Evolutionary conservation across 2,329 filamentous ascomycete genomes (phyloP), one percentile per base, ranked within the genome.

Genomic region (Camillea tinctor): DNA sequence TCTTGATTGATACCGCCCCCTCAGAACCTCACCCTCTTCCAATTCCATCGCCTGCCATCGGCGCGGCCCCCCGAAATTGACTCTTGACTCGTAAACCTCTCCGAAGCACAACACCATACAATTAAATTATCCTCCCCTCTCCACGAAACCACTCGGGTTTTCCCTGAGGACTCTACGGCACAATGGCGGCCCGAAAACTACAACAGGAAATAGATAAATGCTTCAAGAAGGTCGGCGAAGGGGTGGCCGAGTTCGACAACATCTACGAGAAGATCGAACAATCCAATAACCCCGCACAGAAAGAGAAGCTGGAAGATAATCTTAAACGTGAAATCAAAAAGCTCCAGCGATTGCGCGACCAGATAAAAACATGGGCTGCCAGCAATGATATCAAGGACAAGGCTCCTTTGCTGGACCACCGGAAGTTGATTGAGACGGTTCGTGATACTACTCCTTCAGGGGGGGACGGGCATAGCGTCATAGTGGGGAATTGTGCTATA

Each of bases 301-400:
- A 97, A 76, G 95, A 98, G 79, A 99, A 98, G 81, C 87, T 96
- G 55, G 95, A 99, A 77, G 95, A 99, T 79, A 92, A 95, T 75
- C 84, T 99, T 69, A 99, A 99, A 82, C 92, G 95, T 75, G 95
- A 99, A 80, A 98, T 98, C 85, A 99, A 99, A 88, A 99, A 99
- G 84, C 88, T 99, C 59, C 95, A 99, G 79, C 87, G 95, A 71
- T 89, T 95, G 77, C 90, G 95, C 73, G 95, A 99, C 77, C 95
- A 98, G 82, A 98, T 99, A 82, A 99, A 99, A 82, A 96, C 94
- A 84, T 99, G 95, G 95, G 93, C 94, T 2, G 91, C 93, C 60
- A 93, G 92, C 79, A 97, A 97, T 81, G 95, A 99, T 75, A 96
- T 99, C 86, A 99, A 99, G 84, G 95, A 99, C 83, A 99, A 99